These are phyloP conservation scores for Russula foetens DNA, from an alignment of 768 basidiomycete species.

Conservation along the genomic window DNA sequence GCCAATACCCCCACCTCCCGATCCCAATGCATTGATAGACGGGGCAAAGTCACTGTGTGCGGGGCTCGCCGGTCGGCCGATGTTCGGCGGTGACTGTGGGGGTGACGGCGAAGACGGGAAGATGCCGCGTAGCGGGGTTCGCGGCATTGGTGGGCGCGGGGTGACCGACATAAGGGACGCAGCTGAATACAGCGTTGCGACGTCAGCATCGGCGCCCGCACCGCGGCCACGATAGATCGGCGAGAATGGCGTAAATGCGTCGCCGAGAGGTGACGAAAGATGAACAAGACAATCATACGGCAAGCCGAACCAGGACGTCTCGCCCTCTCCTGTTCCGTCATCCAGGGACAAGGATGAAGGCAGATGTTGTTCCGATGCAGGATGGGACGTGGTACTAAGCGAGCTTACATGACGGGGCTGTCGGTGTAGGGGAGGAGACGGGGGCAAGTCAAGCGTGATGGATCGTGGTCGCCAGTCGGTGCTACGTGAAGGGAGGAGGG, in stretches of 20 bases:
- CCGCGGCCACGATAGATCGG: constrained; percentile 25
- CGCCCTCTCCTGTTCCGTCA: constrained; percentile 22
- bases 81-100: constrained; percentile 21
- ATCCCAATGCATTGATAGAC: neutral
- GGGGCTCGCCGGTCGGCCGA: constrained; percentile 26
- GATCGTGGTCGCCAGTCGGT: constrained; percentile 15
- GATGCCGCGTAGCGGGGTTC: constrained; percentile 31
- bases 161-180: constrained; percentile 71
- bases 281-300: constrained; percentile 65
- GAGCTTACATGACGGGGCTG: constrained; percentile 23
- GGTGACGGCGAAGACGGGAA: constrained; percentile 22
- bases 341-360: neutral
- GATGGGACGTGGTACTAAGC: constrained; percentile 3
- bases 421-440: constrained; percentile 19
- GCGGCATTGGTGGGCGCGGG: constrained; percentile 25
- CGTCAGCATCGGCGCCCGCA: constrained; percentile 59
- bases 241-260: constrained; percentile 40
- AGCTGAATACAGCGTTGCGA: constrained; percentile 81
- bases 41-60: constrained; percentile 23
- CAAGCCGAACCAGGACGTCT: constrained; percentile 46
- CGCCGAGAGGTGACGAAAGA: constrained; percentile 56
- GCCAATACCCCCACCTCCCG: neutral
- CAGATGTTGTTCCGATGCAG: neutral
- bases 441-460: constrained; percentile 14
- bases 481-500: constrained; percentile 13